Evolutionary conservation across 2,329 filamentous ascomycete genomes (phyloP), one percentile per base, ranked within the genome.

Genomic region (Cryphonectria carpinicola): DNA sequence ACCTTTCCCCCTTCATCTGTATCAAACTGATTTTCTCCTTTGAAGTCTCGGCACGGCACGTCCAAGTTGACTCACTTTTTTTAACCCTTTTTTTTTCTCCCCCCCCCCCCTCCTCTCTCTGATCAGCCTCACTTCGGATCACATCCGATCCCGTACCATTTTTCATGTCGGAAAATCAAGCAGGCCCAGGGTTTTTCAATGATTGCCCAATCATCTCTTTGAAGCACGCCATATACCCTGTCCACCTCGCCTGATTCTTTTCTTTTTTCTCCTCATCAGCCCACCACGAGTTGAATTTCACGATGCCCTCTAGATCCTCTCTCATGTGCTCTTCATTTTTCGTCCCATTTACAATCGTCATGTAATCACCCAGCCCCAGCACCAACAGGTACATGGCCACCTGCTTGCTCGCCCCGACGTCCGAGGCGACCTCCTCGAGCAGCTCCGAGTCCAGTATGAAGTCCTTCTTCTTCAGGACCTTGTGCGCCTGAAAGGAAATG

Each of bases 371-470:
- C 35, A 64, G 28, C 8, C 61, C 43, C 60, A 65, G 52, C 22
- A 69, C 60, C 19, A 46, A 46, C 60, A 65, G 28, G 25, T 69
- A 69, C 35, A 69, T 46, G 17, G 67, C 43, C 39, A 65, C 46
- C 10, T 68, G 61, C 13, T 32, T 28, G 19, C 46, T 69, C 8
- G 58, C 22, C 25, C 67, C 52, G 32, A 69, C 13, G 14, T 43
- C 67, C 4, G 43, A 25, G 28, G 19, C 22, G 25, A 56, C 62
- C 13, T 69, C 67, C 4, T 39, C 28, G 6, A 65, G 41, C 22
- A 69, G 22, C 4, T 43, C n/a, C 25, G 43, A 66, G 6, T 54
- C 52, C 22, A 64, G 52, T 17, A 62, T n/a, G 5, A 3, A 22
- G 0, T 62, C 60, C 60, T 62, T 39, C 37, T 25, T 37, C 60